These are phyloP conservation scores for Coniochaeta sp. DNA, from an alignment of 2,329 filamentous ascomycete genomes.

Conservation along the genomic window DNA sequence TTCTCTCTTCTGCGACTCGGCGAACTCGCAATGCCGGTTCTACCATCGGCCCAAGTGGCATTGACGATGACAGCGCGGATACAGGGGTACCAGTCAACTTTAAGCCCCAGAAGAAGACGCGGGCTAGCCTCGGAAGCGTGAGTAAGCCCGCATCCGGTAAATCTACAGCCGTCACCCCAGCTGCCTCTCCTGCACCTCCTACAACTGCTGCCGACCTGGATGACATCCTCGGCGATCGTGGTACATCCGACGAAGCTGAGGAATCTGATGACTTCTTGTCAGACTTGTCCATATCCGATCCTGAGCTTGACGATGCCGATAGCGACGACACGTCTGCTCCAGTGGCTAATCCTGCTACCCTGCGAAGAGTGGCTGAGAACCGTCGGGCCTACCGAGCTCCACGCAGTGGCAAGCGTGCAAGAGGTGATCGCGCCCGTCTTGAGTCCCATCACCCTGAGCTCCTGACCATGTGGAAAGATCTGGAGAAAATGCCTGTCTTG, in stretches of 20 bases:
- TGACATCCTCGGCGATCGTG: not conserved
- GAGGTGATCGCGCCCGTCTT: constrained; percentile 55
- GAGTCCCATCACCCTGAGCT: constrained; percentile 73
- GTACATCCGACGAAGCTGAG: not conserved
- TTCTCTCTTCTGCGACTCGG: not conserved
- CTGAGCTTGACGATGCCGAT: not conserved
- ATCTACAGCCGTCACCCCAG: not conserved
- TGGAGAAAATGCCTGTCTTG: constrained; percentile 62
- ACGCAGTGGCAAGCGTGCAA: constrained; percentile 17
- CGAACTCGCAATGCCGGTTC: not conserved
- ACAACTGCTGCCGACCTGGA: not conserved
- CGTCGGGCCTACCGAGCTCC: constrained; percentile 26
- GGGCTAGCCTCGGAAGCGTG: constrained; percentile 8
- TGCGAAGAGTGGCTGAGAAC: constrained; percentile 10
- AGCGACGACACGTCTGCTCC: constrained; percentile 1
- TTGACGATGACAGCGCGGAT: not conserved
- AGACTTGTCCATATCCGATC: not conserved
- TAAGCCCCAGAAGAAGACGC: constrained; percentile 22
- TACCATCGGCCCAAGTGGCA: not conserved
- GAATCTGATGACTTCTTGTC: not conserved
- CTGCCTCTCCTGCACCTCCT: not conserved
- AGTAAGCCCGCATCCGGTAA: not conserved
- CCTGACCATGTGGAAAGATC: constrained; percentile 73
- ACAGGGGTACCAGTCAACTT: not conserved
- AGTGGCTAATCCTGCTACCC: constrained; percentile 3